phyloP scores from a whole-genome alignment of 2,329 filamentous ascomycete genomes.

The Aspergillus hiratsukae region DNA sequence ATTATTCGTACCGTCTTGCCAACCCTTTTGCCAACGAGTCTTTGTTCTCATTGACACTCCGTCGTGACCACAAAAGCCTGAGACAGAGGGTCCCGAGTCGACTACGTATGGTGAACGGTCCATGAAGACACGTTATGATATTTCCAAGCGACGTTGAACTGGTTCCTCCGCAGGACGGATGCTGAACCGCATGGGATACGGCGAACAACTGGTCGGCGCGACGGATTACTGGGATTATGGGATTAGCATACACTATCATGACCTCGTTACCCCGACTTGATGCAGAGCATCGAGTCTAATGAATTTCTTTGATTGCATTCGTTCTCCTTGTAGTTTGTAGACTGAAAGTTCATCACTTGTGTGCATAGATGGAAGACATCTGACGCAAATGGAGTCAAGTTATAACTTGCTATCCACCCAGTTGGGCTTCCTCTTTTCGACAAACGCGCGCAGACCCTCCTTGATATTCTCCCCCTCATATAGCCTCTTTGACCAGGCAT shows the following conservation, averaged over 20 bases:
- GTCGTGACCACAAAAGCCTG: constrained; percentile 6
- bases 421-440: constrained; percentile 65
- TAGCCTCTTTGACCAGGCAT: constrained; percentile 57
- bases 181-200: constrained; percentile 27
- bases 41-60: neutral
- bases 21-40: constrained; percentile 8
- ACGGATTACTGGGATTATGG: constrained; percentile 18
- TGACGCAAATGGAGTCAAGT: neutral
- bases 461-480: constrained; percentile 66
- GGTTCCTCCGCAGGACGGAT: constrained; percentile 23
- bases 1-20: neutral
- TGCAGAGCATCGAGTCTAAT: constrained; percentile 18
- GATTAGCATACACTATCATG: constrained; percentile 18
- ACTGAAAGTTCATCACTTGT: neutral
- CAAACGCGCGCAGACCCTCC: constrained; percentile 70
- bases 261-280: constrained; percentile 11
- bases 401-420: constrained; percentile 51
- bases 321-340: neutral
- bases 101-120: constrained; percentile 25
- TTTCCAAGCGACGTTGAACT: constrained; percentile 16
- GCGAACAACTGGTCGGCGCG: constrained; percentile 28
- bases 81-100: constrained; percentile 22
- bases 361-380: neutral
- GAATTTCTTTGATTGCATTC: constrained; percentile 8
- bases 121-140: constrained; percentile 3